These are phyloP conservation scores for Eugenia klotzschiana DNA, from an alignment of 441 rosid species.

Conservation along the genomic window DNA sequence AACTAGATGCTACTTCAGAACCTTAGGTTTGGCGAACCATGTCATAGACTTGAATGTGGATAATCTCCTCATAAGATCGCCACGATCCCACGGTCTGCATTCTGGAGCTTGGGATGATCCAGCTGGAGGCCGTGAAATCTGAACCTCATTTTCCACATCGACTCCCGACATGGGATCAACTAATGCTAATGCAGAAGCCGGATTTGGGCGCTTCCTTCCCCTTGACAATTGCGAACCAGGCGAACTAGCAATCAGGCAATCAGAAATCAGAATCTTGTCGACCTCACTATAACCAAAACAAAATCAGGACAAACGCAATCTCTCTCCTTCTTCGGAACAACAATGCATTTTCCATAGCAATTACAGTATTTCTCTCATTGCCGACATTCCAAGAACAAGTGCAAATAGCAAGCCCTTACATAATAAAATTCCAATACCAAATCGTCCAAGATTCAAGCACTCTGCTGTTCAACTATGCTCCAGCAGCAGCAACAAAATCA, in stretches of 20 bases:
- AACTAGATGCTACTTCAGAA: neutral
- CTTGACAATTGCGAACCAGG: constrained; percentile 18
- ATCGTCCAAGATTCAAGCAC: neutral
- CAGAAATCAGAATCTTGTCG: neutral
- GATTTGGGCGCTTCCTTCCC: constrained; percentile 43
- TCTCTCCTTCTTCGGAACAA: neutral
- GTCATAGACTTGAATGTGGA: constrained; percentile 93
- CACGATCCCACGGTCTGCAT: constrained; percentile 89
- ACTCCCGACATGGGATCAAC: constrained; percentile 29
- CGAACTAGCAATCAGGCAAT: constrained; percentile 16
- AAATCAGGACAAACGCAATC: neutral
- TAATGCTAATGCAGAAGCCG: constrained; percentile 33
- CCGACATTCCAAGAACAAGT: neutral
- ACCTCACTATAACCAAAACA: neutral
- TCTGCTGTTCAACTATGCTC: neutral
- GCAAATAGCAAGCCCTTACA: neutral
- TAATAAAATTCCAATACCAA: neutral
- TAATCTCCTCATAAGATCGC: constrained; percentile 72
- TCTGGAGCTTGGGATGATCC: constrained; percentile 28
- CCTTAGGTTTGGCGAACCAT: constrained; percentile 94
- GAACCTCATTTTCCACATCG: constrained; percentile 12
- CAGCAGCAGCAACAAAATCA: neutral
- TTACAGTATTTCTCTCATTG: neutral
- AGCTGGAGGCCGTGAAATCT: constrained; percentile 4
- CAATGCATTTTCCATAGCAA: neutral